Conservation (phyloP, 805 yeast genomes). For the Cyberlindnera misumaiensis region DNA sequence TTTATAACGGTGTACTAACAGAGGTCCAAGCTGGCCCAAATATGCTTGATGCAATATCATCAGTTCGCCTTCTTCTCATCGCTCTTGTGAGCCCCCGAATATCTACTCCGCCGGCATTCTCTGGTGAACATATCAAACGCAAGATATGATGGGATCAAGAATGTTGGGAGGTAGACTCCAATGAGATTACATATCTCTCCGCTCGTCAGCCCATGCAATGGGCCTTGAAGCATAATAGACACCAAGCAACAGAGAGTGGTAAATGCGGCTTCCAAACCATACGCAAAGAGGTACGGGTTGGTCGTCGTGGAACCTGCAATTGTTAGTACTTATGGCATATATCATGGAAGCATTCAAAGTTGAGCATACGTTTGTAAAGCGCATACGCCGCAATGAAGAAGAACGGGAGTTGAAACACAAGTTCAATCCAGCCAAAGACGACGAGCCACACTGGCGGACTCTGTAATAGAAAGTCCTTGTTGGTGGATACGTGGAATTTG, state of each 20-base stretch:
- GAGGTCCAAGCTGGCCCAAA: no score
- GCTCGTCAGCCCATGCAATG: constrained; percentile 25
- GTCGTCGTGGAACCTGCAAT: constrained; percentile 18
- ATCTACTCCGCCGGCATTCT: constrained; percentile 9
- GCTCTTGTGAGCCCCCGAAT: neutral
- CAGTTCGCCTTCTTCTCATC: neutral
- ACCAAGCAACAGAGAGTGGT: constrained; percentile 72
- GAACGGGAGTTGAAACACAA: constrained; percentile 73
- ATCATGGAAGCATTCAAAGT: constrained; percentile 1
- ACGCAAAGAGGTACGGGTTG: constrained; percentile 44
- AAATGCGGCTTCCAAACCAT: constrained; percentile 77
- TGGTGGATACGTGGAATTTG: constrained; percentile 51
- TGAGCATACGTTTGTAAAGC: constrained; percentile 28
- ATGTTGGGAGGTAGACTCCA: constrained; percentile 62
- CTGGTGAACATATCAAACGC: constrained; percentile 20
- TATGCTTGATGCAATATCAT: no score
- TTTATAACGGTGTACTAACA: no score
- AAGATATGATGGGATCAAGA: constrained; percentile 56
- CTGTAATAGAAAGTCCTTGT: constrained; percentile 65
- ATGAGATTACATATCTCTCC: constrained; percentile 38
- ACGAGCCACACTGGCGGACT: constrained; percentile 67
- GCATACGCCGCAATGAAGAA: constrained; percentile 44
- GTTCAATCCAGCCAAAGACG: constrained; percentile 64
- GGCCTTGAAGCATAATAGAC: constrained; percentile 35
- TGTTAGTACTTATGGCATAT: constrained; percentile 4